Evolutionary conservation across 177 flowering plant genomes (phyloP).

Genomic region (Tripterygium wilfordii): DNA sequence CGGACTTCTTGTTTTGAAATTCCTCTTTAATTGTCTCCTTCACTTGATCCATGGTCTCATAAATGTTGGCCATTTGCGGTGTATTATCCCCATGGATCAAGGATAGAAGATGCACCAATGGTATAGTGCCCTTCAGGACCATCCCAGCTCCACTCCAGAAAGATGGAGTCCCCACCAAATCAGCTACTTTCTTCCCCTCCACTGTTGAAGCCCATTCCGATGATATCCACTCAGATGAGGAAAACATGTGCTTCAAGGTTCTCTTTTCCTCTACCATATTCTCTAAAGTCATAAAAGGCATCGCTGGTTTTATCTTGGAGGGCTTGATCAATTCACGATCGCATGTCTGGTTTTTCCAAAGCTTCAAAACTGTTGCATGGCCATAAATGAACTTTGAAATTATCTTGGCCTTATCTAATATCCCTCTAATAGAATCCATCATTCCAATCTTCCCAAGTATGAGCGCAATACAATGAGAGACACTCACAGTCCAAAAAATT

Average conservation of each 20-base stretch:
- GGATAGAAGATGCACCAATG: conserved; percentile 36
- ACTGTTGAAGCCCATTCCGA: conserved; percentile 27
- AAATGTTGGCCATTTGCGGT: conserved; percentile 44
- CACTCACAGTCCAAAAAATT: conserved; percentile 58
- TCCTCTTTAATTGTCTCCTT: conserved; percentile 54
- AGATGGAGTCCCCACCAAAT: conserved; percentile 26
- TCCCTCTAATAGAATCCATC: conserved; percentile 12
- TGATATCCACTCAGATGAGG: conserved; percentile 38
- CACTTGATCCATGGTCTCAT: conserved; percentile 68
- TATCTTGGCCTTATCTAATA: conserved; percentile 35
- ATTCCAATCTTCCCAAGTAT: conserved; percentile 44
- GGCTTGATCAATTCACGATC: conserved; percentile 28
- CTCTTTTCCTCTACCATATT: conserved; percentile 31
- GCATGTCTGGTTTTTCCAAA: conserved; percentile 24
- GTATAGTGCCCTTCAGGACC: conserved; percentile 40
- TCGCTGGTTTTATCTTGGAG: conserved; percentile 24
- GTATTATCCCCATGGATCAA: conserved; percentile 23
- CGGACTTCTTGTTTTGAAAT: conserved; percentile 19
- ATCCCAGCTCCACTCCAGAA: conserved; percentile 46
- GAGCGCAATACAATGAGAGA: conserved; percentile 49
- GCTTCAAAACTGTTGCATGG: conserved; percentile 20
- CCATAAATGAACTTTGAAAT: conserved; percentile 45
- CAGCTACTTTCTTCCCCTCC: conserved; percentile 38
- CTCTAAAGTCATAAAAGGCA: conserved; percentile 45
- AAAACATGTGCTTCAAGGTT: conserved; percentile 33